phyloP scores from a whole-genome alignment of 768 basidiomycete genomes.

The Lentinula guzmanii region DNA sequence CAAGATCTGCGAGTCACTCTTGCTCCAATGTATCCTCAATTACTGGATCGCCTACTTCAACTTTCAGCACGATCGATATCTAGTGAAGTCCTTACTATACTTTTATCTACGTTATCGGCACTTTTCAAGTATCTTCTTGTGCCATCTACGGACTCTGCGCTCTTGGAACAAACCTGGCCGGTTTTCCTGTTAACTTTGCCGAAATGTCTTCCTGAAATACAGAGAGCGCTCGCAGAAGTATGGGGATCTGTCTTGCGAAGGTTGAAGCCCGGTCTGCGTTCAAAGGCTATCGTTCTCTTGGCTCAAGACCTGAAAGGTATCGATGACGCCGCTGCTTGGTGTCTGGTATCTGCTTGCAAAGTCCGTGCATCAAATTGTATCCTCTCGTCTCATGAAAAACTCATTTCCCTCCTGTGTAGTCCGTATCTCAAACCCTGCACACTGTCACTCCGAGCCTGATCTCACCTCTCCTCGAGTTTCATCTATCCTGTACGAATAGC shows the following conservation, averaged over 20 bases:
- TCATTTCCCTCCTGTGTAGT: slow-evolving; percentile 33
- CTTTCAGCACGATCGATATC: slow-evolving; percentile 57
- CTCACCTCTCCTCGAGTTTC: slow-evolving; percentile 45
- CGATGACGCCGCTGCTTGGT: slow-evolving; percentile 69
- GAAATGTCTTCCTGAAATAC: slow-evolving; percentile 64
- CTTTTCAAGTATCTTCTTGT: slow-evolving; percentile 73
- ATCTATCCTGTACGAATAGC: slow-evolving; percentile 36
- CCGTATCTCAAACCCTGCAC: slow-evolving; percentile 79
- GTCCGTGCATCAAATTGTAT: slow-evolving; percentile 26
- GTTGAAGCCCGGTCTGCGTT: slow-evolving; percentile 55
- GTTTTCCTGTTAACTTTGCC: slow-evolving; percentile 43
- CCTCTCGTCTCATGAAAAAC: neutral
- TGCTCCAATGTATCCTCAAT: slow-evolving; percentile 49
- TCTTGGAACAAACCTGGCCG: slow-evolving; percentile 58
- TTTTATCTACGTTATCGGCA: slow-evolving; percentile 62
- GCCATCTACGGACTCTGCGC: slow-evolving; percentile 46
- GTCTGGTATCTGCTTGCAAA: slow-evolving; percentile 74
- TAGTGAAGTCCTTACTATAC: slow-evolving; percentile 49
- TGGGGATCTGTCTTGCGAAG: slow-evolving; percentile 79
- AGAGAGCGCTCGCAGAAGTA: slow-evolving; percentile 76
- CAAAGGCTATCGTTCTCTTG: slow-evolving; percentile 51
- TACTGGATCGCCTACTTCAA: slow-evolving; percentile 50
- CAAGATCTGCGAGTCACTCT: slow-evolving; percentile 80
- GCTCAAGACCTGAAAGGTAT: slow-evolving; percentile 41
- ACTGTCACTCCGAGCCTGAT: slow-evolving; percentile 65